phyloP scores from a whole-genome alignment of 352 stramenopile genomes.

The Globisporangium parvum region DNA sequence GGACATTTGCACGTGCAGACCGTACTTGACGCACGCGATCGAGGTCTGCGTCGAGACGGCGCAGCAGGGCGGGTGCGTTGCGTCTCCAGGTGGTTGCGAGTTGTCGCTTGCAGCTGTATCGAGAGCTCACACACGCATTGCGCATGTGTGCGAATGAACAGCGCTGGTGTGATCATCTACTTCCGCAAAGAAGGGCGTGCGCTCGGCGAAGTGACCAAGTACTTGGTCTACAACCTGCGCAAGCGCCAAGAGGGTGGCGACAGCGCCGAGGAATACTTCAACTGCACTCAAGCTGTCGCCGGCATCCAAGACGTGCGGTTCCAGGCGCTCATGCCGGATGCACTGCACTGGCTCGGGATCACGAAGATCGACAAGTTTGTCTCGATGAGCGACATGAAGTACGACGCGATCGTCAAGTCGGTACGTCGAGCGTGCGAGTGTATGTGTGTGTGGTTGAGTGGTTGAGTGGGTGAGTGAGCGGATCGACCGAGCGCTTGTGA shows the following conservation, averaged over 20 bases:
- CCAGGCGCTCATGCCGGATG: conserved; percentile 98
- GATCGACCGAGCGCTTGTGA: conserved; percentile 1
- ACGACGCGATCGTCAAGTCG: conserved; percentile 97
- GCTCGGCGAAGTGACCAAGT: conserved; percentile 99
- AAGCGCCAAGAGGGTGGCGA: conserved; percentile 98
- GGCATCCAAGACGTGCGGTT: conserved; percentile 98
- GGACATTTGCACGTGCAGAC: conserved; percentile 99
- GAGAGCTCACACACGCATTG: not conserved
- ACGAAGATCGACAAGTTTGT: conserved; percentile 93
- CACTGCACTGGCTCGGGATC: conserved; percentile 98
- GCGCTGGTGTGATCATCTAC: conserved; percentile 96
- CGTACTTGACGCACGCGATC: conserved; percentile 98
- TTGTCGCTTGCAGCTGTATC: not conserved
- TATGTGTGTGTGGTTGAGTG: not conserved
- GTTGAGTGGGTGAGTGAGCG: conserved; percentile 7
- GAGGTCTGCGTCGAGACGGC: conserved; percentile 98
- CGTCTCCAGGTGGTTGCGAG: too few relatives aligned
- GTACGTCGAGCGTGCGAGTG: conserved; percentile 26
- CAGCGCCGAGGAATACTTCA: conserved; percentile 97
- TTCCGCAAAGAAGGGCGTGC: conserved; percentile 98
- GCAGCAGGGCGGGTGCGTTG: conserved; percentile 90
- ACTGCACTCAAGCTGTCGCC: conserved; percentile 97
- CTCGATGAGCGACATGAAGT: conserved; percentile 99
- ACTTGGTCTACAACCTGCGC: conserved; percentile 99
- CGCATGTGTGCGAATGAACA: conserved; percentile 15